Evolutionary conservation across 306 rosid species (phyloP).

Genomic region (Gastrolobium bilobum): DNA sequence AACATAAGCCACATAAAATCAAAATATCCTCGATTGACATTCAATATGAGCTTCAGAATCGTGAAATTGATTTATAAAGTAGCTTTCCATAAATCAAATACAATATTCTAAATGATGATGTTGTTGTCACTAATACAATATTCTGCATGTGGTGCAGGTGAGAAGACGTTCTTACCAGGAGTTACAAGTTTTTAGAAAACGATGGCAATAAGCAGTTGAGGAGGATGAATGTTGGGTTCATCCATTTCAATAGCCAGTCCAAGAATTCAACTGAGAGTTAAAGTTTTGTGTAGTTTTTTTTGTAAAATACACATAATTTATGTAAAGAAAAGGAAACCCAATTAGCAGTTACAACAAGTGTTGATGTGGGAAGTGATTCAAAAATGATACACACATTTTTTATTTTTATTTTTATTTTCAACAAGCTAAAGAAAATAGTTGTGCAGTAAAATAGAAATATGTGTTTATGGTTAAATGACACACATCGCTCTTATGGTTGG

Average conservation of each 20-base stretch:
- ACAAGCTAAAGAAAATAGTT: background rate
- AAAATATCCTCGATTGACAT: background rate
- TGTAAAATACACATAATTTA: background rate
- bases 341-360: background rate
- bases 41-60: background rate
- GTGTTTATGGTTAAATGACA: background rate
- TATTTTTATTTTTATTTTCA: background rate
- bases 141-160: slow-evolving; percentile 38
- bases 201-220: slow-evolving; percentile 52
- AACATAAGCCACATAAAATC: background rate
- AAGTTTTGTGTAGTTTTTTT: background rate
- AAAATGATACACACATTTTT: background rate
- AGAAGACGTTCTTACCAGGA: slow-evolving; percentile 51
- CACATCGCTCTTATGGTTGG: slow-evolving; percentile 33
- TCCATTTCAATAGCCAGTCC: slow-evolving; percentile 43
- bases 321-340: slow-evolving; percentile 15
- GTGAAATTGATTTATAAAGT: background rate
- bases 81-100: background rate
- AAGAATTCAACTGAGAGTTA: background rate
- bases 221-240: slow-evolving; percentile 52
- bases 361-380: background rate
- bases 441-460: slow-evolving; percentile 26
- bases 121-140: background rate
- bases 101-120: slow-evolving; percentile 13
- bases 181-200: slow-evolving; percentile 39